Evolutionary conservation across 345 rosid genomes (phyloP).

Genomic region (Hibiscus tridactylites): DNA sequence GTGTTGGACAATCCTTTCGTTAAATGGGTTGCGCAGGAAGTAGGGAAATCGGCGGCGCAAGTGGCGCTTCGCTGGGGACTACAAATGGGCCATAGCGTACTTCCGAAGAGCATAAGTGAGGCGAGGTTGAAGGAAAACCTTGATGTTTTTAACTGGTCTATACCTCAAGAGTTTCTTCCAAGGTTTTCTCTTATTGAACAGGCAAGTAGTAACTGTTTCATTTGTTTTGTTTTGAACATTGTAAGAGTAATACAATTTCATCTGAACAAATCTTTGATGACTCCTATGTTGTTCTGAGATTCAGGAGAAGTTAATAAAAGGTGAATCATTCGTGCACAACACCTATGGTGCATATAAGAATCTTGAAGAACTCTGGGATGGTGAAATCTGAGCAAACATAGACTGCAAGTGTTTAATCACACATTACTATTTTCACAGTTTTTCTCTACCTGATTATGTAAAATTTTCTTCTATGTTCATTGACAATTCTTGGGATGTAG

Average conservation of each 20-base stretch:
- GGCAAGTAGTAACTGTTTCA: constrained; percentile 25
- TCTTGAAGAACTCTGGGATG: constrained; percentile 19
- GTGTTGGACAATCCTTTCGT: constrained; percentile 34
- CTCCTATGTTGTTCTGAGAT: not conserved
- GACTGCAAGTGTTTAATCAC: not conserved
- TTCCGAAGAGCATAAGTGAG: constrained; percentile 39
- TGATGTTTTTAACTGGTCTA: constrained; percentile 19
- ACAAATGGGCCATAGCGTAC: constrained; percentile 39
- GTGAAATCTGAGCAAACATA: constrained; percentile 14
- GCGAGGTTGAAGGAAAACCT: constrained; percentile 36
- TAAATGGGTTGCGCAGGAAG: constrained; percentile 22
- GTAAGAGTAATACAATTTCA: not conserved
- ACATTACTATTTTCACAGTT: not conserved
- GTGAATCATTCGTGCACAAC: constrained; percentile 21
- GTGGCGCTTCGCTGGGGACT: constrained; percentile 47
- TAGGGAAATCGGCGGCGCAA: constrained; percentile 38
- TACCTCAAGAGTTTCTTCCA: constrained; percentile 22
- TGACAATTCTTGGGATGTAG: no score
- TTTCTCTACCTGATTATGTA: not conserved
- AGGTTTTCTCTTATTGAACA: constrained; percentile 32
- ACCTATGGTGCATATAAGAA: constrained; percentile 24
- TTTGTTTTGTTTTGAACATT: not conserved
- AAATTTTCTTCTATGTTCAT: not conserved
- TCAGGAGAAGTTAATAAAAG: constrained; percentile 39
- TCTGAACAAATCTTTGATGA: not conserved